These are phyloP conservation scores for Metschnikowia proteae DNA, from an alignment of 805 yeast genomes.

Conservation along the genomic window DNA sequence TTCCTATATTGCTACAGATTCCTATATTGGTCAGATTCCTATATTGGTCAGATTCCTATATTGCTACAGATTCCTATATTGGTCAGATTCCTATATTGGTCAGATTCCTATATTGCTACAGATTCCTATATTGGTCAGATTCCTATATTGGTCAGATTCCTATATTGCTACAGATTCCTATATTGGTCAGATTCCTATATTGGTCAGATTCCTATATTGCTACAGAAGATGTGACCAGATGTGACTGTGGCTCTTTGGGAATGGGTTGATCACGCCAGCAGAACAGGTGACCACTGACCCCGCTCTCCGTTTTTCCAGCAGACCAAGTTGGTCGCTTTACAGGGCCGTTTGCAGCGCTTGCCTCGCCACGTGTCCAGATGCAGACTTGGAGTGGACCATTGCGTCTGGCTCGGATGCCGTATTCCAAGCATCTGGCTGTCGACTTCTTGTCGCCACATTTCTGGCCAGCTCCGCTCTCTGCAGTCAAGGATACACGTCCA, in stretches of 20 bases:
- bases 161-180: too few species aligned
- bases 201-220: too few species aligned
- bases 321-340: slow-evolving; percentile 68
- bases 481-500: too few species aligned
- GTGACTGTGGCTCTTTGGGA: slow-evolving; percentile 94
- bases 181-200: too few species aligned
- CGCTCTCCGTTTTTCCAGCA: slow-evolving; percentile 89
- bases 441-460: slow-evolving; percentile 86
- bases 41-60: too few species aligned
- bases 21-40: too few species aligned
- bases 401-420: slow-evolving; percentile 75
- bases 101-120: too few species aligned
- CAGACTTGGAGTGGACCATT: slow-evolving; percentile 43
- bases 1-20: too few species aligned
- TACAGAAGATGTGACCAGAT: slow-evolving; percentile 38
- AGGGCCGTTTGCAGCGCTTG: slow-evolving; percentile 52
- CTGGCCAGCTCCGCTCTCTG: slow-evolving; percentile 53
- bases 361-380: slow-evolving; percentile 73
- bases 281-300: slow-evolving; percentile 22
- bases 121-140: too few species aligned
- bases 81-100: too few species aligned
- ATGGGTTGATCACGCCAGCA: slow-evolving; percentile 93
- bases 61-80: too few species aligned
- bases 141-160: too few species aligned
- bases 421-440: slow-evolving; percentile 82